Percentiles rank a stretch among this genome's conserved stretches.
Evolutionary conservation across 106 monocot genomes (phyloP).

Genomic region (Alisma plantagoaquatica): DNA sequence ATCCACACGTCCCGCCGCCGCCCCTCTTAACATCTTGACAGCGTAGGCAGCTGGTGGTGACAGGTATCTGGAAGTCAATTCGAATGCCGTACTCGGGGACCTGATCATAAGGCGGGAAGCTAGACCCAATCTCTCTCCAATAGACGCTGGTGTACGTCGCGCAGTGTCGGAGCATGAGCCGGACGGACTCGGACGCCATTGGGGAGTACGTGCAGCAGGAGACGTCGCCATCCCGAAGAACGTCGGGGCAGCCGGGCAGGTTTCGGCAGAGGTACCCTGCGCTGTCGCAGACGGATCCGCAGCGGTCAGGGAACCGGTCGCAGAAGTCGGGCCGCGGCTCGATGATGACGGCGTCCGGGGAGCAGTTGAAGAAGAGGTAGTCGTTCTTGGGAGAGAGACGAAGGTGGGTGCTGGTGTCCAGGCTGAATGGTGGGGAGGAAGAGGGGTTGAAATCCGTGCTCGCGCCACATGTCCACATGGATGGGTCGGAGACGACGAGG

Average conservation of each 20-base stretch:
- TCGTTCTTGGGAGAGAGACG: constrained; percentile 56
- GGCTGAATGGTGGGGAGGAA: constrained; percentile 43
- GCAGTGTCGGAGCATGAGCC: constrained; percentile 70
- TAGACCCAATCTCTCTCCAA: constrained; percentile 33
- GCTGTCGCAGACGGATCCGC: constrained; percentile 63
- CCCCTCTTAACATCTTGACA: constrained; percentile 39
- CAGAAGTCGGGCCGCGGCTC: constrained; percentile 45
- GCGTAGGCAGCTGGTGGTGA: constrained; percentile 36
- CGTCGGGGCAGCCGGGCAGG: constrained; percentile 42
- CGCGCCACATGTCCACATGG: constrained; percentile 54
- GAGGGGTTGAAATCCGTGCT: not conserved
- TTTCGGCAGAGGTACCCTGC: constrained; percentile 63
- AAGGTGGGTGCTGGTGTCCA: constrained; percentile 74
- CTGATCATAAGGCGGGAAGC: constrained; percentile 38
- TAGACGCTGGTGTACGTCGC: constrained; percentile 47
- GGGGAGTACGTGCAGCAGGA: constrained; percentile 69
- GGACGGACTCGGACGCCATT: constrained; percentile 53
- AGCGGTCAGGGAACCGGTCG: constrained; percentile 65
- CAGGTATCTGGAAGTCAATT: constrained; percentile 73
- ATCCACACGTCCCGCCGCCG: constrained; percentile 51
- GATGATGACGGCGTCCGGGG: constrained; percentile 36
- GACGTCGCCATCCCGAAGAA: constrained; percentile 5
- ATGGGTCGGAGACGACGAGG: constrained; percentile 69
- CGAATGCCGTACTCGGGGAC: constrained; percentile 64
- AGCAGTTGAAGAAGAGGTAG: constrained; percentile 86